These are phyloP conservation scores for Trichopus zeylanicus DNA, from an alignment of 116 monocot genomes.

Conservation along the genomic window DNA sequence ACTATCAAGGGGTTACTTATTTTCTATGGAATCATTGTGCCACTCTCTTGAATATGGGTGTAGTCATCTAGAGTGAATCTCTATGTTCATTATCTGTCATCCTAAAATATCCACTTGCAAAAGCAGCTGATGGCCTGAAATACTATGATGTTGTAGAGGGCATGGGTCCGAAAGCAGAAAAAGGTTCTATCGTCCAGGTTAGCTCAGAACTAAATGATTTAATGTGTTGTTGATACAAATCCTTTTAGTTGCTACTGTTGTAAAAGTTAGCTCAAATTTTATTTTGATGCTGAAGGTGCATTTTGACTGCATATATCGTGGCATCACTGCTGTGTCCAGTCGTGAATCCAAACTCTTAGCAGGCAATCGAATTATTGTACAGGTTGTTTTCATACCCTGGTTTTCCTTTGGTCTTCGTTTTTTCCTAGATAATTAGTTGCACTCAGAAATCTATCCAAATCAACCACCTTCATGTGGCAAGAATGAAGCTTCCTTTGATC, in stretches of 20 bases:
- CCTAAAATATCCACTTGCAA: slow-evolving; percentile 7
- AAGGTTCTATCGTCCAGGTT: slow-evolving; percentile 76
- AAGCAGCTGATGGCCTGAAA: slow-evolving; percentile 80
- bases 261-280: background rate
- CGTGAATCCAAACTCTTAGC: slow-evolving; percentile 92
- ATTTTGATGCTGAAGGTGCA: slow-evolving; percentile 53
- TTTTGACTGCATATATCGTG: slow-evolving; percentile 83
- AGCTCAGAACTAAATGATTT: background rate
- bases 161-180: slow-evolving; percentile 68
- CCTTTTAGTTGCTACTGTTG: background rate
- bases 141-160: slow-evolving; percentile 88
- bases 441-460: too few species aligned
- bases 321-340: slow-evolving; percentile 78
- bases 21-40: background rate
- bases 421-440: background rate
- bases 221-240: background rate
- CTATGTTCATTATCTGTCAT: background rate
- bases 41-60: background rate
- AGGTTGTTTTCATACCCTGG: slow-evolving; percentile 36
- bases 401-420: background rate
- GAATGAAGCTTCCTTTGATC: too few species aligned
- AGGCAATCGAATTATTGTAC: slow-evolving; percentile 88
- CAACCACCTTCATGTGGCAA: too few species aligned
- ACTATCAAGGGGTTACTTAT: too few species aligned
- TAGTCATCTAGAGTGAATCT: background rate